These are phyloP conservation scores for Pestalotiopsis sp. DNA, from an alignment of 2,329 filamentous ascomycete genomes.

Conservation along the genomic window DNA sequence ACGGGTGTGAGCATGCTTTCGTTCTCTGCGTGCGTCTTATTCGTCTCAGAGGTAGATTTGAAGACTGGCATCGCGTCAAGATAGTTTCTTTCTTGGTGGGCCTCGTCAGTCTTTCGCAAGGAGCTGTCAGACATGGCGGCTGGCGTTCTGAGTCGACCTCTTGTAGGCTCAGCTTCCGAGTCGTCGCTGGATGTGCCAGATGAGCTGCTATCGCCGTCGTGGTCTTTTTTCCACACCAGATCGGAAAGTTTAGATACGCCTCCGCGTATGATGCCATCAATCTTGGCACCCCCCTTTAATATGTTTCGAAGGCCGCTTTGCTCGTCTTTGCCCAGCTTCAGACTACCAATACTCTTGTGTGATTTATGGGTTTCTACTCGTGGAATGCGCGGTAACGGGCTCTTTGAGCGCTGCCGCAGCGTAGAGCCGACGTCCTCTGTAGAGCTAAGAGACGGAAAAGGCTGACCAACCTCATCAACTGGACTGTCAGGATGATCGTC, in stretches of 20 bases:
- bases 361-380: constrained; percentile 51
- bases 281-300: constrained; percentile 71
- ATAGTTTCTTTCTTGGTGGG: constrained; percentile 44
- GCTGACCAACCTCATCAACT: constrained; percentile 25
- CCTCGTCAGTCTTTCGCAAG: constrained; percentile 32
- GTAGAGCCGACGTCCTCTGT: constrained; percentile 29
- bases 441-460: constrained; percentile 28
- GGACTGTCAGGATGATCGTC: constrained; percentile 35
- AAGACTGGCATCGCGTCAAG: constrained; percentile 57
- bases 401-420: constrained; percentile 37
- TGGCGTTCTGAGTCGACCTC: constrained; percentile 41
- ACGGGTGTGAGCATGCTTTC: constrained; percentile 16
- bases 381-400: constrained; percentile 39
- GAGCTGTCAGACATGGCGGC: constrained; percentile 37
- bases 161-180: constrained; percentile 46
- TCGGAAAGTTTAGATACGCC: constrained; percentile 60
- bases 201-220: constrained; percentile 29
- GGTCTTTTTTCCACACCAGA: constrained; percentile 59
- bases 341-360: constrained; percentile 50
- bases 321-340: constrained; percentile 47
- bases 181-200: constrained; percentile 50
- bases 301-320: constrained; percentile 68
- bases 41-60: constrained; percentile 36
- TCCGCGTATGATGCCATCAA: constrained; percentile 71
- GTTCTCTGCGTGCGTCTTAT: constrained; percentile 22